A percentile compares a stretch with the other conserved stretches of the same genome.
Evolutionary conservation across 805 yeast species (phyloP).

Genomic region (Spathaspora sp.): DNA sequence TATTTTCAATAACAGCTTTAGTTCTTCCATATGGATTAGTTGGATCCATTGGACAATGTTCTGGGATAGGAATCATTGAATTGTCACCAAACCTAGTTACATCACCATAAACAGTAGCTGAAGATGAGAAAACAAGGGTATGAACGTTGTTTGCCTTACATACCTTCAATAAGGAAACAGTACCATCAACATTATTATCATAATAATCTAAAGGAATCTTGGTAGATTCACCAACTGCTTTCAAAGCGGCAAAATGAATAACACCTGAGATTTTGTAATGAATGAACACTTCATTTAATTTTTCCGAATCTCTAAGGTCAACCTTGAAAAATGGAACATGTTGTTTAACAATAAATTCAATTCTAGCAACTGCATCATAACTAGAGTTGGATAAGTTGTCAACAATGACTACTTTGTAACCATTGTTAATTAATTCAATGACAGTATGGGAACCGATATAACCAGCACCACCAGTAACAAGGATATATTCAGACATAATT

Average conservation of each 20-base stretch:
- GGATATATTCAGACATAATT: slow-evolving; percentile 25
- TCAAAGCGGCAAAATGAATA: slow-evolving; percentile 78
- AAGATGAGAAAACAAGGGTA: slow-evolving; percentile 67
- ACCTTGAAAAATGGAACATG: slow-evolving; percentile 54
- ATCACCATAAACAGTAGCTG: slow-evolving; percentile 84
- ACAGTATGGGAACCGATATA: slow-evolving; percentile 83
- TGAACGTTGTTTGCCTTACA: slow-evolving; percentile 46
- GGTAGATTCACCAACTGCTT: slow-evolving; percentile 79
- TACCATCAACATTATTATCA: slow-evolving; percentile 64
- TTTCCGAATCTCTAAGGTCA: slow-evolving; percentile 51
- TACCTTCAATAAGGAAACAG: slow-evolving; percentile 52
- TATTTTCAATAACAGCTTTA: slow-evolving; percentile 61
- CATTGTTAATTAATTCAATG: slow-evolving; percentile 56
- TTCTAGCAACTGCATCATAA: slow-evolving; percentile 59
- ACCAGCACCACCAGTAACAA: slow-evolving; percentile 86
- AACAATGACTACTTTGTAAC: slow-evolving; percentile 66
- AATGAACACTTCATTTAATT: slow-evolving; percentile 45
- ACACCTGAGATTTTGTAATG: slow-evolving; percentile 53
- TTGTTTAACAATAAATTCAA: slow-evolving; percentile 50
- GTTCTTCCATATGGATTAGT: slow-evolving; percentile 78
- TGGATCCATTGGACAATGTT: slow-evolving; percentile 69
- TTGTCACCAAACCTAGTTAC: slow-evolving; percentile 67
- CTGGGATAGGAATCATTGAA: slow-evolving; percentile 66
- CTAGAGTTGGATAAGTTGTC: slow-evolving; percentile 70
- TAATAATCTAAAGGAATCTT: slow-evolving; percentile 65